Conservation (phyloP, 352 stramenopile genomes). For the Globisporangium sylvaticum region DNA sequence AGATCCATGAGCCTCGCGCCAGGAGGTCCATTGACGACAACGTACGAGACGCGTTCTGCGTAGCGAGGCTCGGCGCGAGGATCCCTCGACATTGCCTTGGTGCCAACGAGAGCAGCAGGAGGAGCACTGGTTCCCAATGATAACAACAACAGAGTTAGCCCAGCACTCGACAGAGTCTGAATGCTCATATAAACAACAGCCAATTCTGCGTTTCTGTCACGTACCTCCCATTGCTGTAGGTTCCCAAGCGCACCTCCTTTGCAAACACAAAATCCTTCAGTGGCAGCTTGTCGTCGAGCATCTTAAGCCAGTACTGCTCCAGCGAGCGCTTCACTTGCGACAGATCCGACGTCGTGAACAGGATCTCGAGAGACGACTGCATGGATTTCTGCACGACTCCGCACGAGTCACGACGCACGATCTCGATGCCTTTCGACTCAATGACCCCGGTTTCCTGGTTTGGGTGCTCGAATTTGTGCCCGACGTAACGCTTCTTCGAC, state of each 20-base stretch:
- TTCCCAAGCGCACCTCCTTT: slow-evolving; percentile 83
- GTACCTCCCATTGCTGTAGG: slow-evolving; percentile 67
- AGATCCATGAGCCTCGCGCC: slow-evolving; percentile 88
- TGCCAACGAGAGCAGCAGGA: slow-evolving; percentile 72
- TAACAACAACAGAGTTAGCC: neutral
- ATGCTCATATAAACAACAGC: too few species aligned
- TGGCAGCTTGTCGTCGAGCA: slow-evolving; percentile 61
- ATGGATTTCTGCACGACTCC: slow-evolving; percentile 79
- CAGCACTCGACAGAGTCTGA: too few species aligned
- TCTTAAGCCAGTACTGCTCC: slow-evolving; percentile 58
- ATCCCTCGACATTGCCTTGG: slow-evolving; percentile 78
- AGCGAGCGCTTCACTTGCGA: slow-evolving; percentile 63
- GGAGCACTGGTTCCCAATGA: slow-evolving; percentile 34
- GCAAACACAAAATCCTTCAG: slow-evolving; percentile 80
- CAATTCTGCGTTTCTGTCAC: too few species aligned
- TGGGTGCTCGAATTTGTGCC: slow-evolving; percentile 77
- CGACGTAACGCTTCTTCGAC: slow-evolving; percentile 95
- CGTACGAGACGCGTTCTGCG: slow-evolving; percentile 86
- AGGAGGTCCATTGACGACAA: slow-evolving; percentile 88
- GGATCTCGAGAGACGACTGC: slow-evolving; percentile 47
- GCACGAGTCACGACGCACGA: slow-evolving; percentile 91
- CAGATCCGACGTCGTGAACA: slow-evolving; percentile 73
- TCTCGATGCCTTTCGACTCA: slow-evolving; percentile 93
- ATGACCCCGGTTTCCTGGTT: slow-evolving; percentile 49
- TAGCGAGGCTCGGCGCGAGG: slow-evolving; percentile 73